Percentiles rank a stretch among this genome's conserved stretches.
phyloP scores from a whole-genome alignment of 768 basidiomycete genomes.

The Naganishia friedmannii region DNA sequence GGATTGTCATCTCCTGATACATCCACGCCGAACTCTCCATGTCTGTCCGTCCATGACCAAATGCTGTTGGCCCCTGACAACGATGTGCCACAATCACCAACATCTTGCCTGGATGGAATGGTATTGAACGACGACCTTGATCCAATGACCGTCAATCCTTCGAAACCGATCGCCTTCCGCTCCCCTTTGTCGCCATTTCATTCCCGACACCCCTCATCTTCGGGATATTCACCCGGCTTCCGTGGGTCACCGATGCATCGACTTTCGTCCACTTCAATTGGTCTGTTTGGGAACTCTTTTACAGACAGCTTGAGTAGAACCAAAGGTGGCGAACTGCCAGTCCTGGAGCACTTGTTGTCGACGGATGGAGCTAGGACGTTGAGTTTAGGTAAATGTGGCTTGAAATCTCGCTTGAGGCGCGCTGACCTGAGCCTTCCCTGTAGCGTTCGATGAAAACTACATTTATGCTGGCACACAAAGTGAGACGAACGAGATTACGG shows the following conservation, averaged over 20 bases:
- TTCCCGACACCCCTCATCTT: not conserved
- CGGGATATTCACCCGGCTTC: not conserved
- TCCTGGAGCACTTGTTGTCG: conserved; percentile 46
- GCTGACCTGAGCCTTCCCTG: not conserved
- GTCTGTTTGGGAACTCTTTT: not conserved
- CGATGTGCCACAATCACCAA: not conserved
- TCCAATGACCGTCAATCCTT: not conserved
- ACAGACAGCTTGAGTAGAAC: conserved; percentile 48
- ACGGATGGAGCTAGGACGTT: conserved; percentile 45
- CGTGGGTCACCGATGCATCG: not conserved
- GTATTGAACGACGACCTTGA: not conserved
- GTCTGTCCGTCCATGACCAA: not conserved
- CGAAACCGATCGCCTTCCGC: not conserved
- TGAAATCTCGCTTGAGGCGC: not conserved
- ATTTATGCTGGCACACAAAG: conserved; percentile 82
- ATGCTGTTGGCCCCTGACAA: not conserved
- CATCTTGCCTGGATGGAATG: conserved; percentile 18
- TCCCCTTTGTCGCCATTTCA: not conserved
- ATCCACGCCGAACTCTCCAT: not conserved
- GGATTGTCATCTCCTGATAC: conserved; percentile 35
- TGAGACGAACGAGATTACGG: conserved; percentile 64
- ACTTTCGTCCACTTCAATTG: not conserved
- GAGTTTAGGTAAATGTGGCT: conserved; percentile 34
- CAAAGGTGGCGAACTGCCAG: conserved; percentile 47
- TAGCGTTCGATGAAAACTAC: conserved; percentile 65